These are phyloP conservation scores for Cucumis melo DNA, from an alignment of 306 rosid genomes.

Conservation along the genomic window DNA sequence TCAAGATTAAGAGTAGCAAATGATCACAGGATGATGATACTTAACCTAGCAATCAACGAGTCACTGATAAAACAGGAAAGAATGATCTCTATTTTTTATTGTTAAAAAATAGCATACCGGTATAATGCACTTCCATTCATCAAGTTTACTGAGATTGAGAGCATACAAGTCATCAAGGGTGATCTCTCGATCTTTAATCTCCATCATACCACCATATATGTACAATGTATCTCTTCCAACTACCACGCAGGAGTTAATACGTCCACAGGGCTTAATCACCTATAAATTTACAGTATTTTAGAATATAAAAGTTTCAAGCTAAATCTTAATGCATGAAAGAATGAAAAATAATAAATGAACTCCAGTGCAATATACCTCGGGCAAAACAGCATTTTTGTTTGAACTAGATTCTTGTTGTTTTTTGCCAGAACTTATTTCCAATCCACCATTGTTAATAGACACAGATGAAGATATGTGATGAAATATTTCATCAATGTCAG, in stretches of 20 bases:
- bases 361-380: slow-evolving; percentile 54
- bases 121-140: slow-evolving; percentile 97
- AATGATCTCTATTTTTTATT: not conserved
- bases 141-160: slow-evolving; percentile 93
- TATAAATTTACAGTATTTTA: slow-evolving; percentile 15
- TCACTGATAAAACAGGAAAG: slow-evolving; percentile 6
- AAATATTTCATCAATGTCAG: slow-evolving; percentile 43
- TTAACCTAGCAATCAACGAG: not conserved
- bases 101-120: slow-evolving; percentile 46
- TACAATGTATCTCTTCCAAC: slow-evolving; percentile 78
- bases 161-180: slow-evolving; percentile 87
- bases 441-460: slow-evolving; percentile 30
- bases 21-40: not conserved
- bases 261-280: slow-evolving; percentile 92
- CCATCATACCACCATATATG: slow-evolving; percentile 94
- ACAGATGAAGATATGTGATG: slow-evolving; percentile 40
- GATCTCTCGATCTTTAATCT: slow-evolving; percentile 77
- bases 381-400: slow-evolving; percentile 33
- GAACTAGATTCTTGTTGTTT: slow-evolving; percentile 27
- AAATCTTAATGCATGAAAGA: not conserved
- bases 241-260: slow-evolving; percentile 86
- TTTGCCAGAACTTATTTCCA: slow-evolving; percentile 29
- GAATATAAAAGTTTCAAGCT: slow-evolving; percentile 1
- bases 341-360: slow-evolving; percentile 10
- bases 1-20: not conserved